Conservation (phyloP, 2,329 filamentous ascomycete genomes). For the Hymenoscyphus fraxineus region DNA sequence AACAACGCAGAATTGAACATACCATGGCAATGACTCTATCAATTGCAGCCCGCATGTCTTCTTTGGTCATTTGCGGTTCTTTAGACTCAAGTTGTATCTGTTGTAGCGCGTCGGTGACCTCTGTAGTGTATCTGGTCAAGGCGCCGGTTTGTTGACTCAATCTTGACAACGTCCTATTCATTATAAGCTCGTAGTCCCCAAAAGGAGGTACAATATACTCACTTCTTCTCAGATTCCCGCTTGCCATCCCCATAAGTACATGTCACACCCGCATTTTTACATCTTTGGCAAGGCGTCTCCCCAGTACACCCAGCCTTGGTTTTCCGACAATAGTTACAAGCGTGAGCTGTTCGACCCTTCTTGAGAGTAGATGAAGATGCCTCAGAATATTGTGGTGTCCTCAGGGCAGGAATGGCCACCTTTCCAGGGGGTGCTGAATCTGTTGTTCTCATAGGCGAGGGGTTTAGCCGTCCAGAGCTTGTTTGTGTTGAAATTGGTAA, state of each 20-base stretch:
- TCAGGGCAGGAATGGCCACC: conserved; percentile 26
- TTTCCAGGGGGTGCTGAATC: conserved; percentile 18
- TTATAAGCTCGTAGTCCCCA: conserved; percentile 8
- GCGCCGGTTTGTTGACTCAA: conserved; percentile 20
- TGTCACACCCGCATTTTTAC: conserved; percentile 22
- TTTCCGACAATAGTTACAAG: conserved; percentile 36
- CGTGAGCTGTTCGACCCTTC: conserved; percentile 30
- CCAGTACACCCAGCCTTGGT: conserved; percentile 39
- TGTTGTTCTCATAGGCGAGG: neutral
- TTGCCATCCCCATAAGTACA: conserved; percentile 33
- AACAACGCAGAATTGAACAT: neutral
- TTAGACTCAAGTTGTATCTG: conserved; percentile 21
- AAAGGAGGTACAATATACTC: neutral
- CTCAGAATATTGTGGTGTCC: conserved; percentile 10
- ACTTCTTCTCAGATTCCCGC: conserved; percentile 30
- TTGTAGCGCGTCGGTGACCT: conserved; percentile 22
- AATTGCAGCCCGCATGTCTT: conserved; percentile 22
- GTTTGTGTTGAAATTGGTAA: neutral
- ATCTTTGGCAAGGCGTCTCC: conserved; percentile 33
- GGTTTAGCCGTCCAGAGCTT: neutral
- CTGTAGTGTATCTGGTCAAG: conserved; percentile 19
- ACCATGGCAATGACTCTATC: conserved; percentile 27
- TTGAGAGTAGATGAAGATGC: conserved; percentile 13
- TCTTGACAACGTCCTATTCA: conserved; percentile 20
- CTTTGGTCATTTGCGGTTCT: conserved; percentile 17